Conservation (phyloP, 1,284 basidiomycete species). For the Acaromyces ingoldii region DNA sequence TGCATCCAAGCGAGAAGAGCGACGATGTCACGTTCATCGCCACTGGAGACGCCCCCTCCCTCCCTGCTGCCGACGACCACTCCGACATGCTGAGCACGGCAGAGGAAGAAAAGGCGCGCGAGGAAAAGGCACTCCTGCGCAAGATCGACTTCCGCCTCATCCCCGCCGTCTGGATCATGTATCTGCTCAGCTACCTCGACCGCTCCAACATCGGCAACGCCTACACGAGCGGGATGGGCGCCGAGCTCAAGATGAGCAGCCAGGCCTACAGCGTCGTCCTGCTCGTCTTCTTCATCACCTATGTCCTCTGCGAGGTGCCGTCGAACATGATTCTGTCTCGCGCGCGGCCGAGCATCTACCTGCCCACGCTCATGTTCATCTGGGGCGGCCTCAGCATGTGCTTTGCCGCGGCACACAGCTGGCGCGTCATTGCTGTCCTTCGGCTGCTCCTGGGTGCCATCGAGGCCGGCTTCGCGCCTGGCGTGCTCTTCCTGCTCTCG, state of each 20-base stretch:
- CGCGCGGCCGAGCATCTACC: conserved; percentile 23
- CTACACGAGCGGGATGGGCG: conserved; percentile 11
- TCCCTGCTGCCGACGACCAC: too few relatives aligned
- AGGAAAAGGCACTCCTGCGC: conserved; percentile 51
- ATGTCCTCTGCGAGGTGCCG: conserved; percentile 20
- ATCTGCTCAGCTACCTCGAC: conserved; percentile 22
- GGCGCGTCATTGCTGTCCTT: conserved; percentile 9
- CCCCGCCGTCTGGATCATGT: conserved; percentile 52
- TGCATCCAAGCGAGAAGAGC: too few relatives aligned
- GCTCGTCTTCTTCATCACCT: conserved; percentile 21
- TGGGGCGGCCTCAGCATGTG: conserved; percentile 27
- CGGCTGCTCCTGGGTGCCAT: conserved; percentile 18
- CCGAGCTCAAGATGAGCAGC: conserved; percentile 15
- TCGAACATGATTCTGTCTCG: conserved; percentile 25
- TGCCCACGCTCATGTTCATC: conserved; percentile 26
- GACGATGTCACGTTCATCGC: too few relatives aligned
- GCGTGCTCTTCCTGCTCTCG: conserved; percentile 43
- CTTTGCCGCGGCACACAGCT: conserved; percentile 12
- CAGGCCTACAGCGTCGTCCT: conserved; percentile 16
- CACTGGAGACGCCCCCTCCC: too few relatives aligned
- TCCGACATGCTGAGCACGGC: not conserved
- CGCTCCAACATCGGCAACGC: conserved; percentile 21
- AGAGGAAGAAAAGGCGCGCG: conserved; percentile 13
- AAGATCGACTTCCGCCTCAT: conserved; percentile 52
- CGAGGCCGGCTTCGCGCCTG: conserved; percentile 28